Conservation (phyloP, 208 protist species). For the Leishmania turanica region DNA sequence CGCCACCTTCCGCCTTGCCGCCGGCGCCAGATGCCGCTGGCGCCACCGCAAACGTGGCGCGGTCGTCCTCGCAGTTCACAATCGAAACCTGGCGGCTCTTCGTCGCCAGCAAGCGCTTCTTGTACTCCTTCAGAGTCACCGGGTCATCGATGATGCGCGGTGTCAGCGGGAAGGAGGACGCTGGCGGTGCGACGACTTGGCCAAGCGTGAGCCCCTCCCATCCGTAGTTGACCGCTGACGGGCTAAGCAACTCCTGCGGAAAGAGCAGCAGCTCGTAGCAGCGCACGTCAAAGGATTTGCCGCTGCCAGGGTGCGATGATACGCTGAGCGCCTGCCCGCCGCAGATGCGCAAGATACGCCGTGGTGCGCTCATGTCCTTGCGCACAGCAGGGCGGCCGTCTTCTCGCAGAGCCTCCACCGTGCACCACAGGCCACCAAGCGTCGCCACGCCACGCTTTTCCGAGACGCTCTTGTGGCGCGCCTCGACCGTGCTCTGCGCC, state of each 20-base stretch:
- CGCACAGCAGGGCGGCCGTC: slow-evolving; percentile 41
- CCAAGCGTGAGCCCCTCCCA: slow-evolving; percentile 64
- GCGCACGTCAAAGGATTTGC: slow-evolving; percentile 46
- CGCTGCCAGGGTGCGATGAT: slow-evolving; percentile 27
- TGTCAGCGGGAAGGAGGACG: slow-evolving; percentile 70
- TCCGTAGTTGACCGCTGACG: slow-evolving; percentile 58
- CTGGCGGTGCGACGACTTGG: slow-evolving; percentile 58
- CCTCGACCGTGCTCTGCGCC: slow-evolving; percentile 3
- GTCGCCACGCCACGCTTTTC: slow-evolving; percentile 48
- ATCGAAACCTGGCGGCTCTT: slow-evolving; percentile 43
- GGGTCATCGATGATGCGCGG: slow-evolving; percentile 65
- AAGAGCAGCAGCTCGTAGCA: slow-evolving; percentile 84
- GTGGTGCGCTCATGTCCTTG: slow-evolving; percentile 38
- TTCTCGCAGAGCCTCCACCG: slow-evolving; percentile 52
- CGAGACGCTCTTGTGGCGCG: neutral
- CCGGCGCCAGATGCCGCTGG: neutral
- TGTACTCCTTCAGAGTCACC: slow-evolving; percentile 61
- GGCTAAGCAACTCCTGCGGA: slow-evolving; percentile 52
- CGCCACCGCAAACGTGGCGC: slow-evolving; percentile 41
- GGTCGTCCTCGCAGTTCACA: slow-evolving; percentile 61
- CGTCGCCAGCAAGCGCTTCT: slow-evolving; percentile 52
- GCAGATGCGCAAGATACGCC: slow-evolving; percentile 81
- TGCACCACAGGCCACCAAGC: slow-evolving; percentile 79
- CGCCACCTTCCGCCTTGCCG: neutral
- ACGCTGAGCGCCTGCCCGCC: slow-evolving; percentile 56